Percentiles rank a stretch among this genome's conserved stretches.
These are phyloP conservation scores for Cercospora sojina DNA, from an alignment of 2,329 filamentous ascomycete species.

Conservation along the genomic window DNA sequence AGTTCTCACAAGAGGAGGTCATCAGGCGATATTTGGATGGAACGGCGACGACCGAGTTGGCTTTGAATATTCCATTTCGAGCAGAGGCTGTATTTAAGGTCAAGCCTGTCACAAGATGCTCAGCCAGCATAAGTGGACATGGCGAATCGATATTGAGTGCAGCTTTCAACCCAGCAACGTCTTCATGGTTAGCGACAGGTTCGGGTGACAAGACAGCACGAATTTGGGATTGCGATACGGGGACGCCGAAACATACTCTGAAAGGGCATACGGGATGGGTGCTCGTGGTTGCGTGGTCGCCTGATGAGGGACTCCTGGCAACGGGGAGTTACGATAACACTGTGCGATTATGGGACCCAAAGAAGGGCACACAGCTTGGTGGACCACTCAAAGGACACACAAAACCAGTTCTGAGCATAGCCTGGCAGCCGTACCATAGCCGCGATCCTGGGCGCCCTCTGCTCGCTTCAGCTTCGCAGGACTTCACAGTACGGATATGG, in stretches of 20 bases:
- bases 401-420: conserved; percentile 83
- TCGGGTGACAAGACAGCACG: conserved; percentile 88
- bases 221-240: conserved; percentile 93
- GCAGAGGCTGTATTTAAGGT: conserved; percentile 94
- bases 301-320: conserved; percentile 76
- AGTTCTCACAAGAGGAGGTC: conserved; percentile 40
- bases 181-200: conserved; percentile 77
- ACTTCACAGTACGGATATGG: conserved; percentile 86
- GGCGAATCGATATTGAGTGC: conserved; percentile 85
- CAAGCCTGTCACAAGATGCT: conserved; percentile 85
- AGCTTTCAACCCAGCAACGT: conserved; percentile 78
- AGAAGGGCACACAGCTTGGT: conserved; percentile 72
- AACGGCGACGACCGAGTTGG: conserved; percentile 52
- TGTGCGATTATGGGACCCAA: conserved; percentile 84
- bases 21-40: conserved; percentile 50
- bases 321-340: conserved; percentile 93
- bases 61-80: conserved; percentile 62
- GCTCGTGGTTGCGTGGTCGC: conserved; percentile 80
- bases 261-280: conserved; percentile 91
- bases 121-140: conserved; percentile 84
- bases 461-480: conserved; percentile 84
- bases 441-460: conserved; percentile 72
- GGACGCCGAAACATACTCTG: conserved; percentile 80
- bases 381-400: conserved; percentile 76
- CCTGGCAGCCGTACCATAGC: conserved; percentile 91